Conservation (phyloP, 2,329 filamentous ascomycete species). For the Xylariaceae sp. region DNA sequence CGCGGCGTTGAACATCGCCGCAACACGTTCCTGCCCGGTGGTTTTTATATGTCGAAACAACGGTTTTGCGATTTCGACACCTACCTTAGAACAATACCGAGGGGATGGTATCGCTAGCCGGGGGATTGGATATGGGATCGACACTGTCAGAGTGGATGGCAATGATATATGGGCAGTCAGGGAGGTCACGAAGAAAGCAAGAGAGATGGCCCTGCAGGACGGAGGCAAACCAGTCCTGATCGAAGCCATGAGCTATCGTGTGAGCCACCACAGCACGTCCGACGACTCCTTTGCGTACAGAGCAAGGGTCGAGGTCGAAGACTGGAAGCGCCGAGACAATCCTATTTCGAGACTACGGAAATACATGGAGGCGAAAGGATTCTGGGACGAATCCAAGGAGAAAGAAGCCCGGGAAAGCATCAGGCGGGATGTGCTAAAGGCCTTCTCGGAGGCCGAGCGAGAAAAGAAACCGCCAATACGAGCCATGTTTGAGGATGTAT, state of each 20-base stretch:
- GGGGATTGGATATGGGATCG: conserved; percentile 89
- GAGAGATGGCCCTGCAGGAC: conserved; percentile 75
- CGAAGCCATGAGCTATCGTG: conserved; percentile 97
- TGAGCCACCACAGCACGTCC: conserved; percentile 94
- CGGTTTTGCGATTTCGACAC: conserved; percentile 87
- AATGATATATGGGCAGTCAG: conserved; percentile 91
- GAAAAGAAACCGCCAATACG: conserved; percentile 76
- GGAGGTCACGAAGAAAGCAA: conserved; percentile 76
- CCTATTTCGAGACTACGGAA: conserved; percentile 84
- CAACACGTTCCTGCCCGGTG: conserved; percentile 83
- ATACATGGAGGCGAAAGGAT: conserved; percentile 80
- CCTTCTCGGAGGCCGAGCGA: conserved; percentile 81
- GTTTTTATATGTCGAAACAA: conserved; percentile 94
- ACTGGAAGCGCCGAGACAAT: conserved; percentile 91
- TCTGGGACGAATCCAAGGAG: conserved; percentile 87
- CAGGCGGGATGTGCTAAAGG: conserved; percentile 76
- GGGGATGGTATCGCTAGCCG: conserved; percentile 89
- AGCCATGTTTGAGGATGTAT: conserved; percentile 83
- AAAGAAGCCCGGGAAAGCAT: conserved; percentile 67
- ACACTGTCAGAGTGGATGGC: conserved; percentile 90
- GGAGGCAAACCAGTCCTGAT: conserved; percentile 85
- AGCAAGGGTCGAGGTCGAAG: conserved; percentile 88
- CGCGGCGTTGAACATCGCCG: conserved; percentile 86
- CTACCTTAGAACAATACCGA: conserved; percentile 86
- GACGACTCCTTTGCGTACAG: conserved; percentile 98